Conservation (phyloP, 1,284 basidiomycete genomes). For the Abortiporus biennis region DNA sequence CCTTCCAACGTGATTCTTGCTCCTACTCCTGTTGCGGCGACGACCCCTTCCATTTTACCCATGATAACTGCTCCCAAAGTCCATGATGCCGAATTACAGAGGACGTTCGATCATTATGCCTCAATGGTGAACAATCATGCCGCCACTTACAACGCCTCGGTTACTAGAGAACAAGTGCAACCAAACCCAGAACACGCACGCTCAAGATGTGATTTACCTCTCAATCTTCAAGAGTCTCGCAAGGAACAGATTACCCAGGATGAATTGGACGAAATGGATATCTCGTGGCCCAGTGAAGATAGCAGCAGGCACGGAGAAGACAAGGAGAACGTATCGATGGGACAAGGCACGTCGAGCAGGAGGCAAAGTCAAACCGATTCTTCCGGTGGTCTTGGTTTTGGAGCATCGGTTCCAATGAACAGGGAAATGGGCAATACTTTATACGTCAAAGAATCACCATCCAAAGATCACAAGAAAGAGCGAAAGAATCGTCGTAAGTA, state of each 20-base stretch:
- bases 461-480: conserved; percentile 33
- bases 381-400: conserved; percentile 36
- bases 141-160: conserved; percentile 16
- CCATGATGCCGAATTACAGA: conserved; percentile 33
- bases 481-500: conserved; percentile 50
- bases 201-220: neutral
- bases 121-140: conserved; percentile 35
- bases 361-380: conserved; percentile 10
- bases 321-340: conserved; percentile 47
- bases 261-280: neutral
- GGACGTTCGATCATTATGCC: conserved; percentile 38
- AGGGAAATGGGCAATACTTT: conserved; percentile 46
- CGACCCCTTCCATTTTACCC: conserved; percentile 15
- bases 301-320: conserved; percentile 12
- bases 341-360: conserved; percentile 9
- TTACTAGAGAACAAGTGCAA: conserved; percentile 6
- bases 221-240: neutral
- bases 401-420: conserved; percentile 31
- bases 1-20: conserved; percentile 21
- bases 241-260: neutral
- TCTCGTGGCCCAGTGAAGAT: neutral
- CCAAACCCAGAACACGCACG: neutral
- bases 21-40: conserved; percentile 16
- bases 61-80: conserved; percentile 32
- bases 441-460: conserved; percentile 25